These are phyloP conservation scores for Fusarium sp. DNA, from an alignment of 2,329 filamentous ascomycete genomes.

Conservation along the genomic window DNA sequence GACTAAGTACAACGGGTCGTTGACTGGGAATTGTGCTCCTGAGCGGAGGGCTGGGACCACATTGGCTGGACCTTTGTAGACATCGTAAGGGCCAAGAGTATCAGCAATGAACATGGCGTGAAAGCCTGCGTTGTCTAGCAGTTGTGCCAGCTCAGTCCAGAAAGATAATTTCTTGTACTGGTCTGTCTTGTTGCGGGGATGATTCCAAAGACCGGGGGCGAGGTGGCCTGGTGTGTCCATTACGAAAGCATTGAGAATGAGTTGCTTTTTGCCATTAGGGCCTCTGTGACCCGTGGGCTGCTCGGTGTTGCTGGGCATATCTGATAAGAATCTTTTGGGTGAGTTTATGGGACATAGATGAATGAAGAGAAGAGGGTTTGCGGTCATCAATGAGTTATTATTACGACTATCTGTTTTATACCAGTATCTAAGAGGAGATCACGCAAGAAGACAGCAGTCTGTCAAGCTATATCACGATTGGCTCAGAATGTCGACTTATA, in stretches of 20 bases:
- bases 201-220: slow-evolving; percentile 38
- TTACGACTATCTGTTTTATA: neutral
- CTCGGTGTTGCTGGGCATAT: neutral
- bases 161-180: slow-evolving; percentile 52
- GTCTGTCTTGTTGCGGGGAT: slow-evolving; percentile 39
- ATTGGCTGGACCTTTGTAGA: slow-evolving; percentile 3
- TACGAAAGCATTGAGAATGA: slow-evolving; percentile 1
- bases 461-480: neutral
- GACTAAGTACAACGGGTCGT: slow-evolving; percentile 1
- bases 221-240: slow-evolving; percentile 40
- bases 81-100: neutral
- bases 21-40: slow-evolving; percentile 1
- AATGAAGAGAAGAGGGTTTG: neutral
- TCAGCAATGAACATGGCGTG: slow-evolving; percentile 57
- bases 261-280: neutral
- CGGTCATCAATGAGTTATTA: neutral
- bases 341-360: neutral
- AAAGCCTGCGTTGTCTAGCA: slow-evolving; percentile 62
- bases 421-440: neutral
- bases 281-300: neutral
- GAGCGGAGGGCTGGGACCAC: neutral
- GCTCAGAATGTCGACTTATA: neutral
- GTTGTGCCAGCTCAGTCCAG: slow-evolving; percentile 64
- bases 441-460: neutral
- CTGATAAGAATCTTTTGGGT: neutral